Conservation (phyloP, 2,329 filamentous ascomycete species). For the Keithomyces neogunnii region DNA sequence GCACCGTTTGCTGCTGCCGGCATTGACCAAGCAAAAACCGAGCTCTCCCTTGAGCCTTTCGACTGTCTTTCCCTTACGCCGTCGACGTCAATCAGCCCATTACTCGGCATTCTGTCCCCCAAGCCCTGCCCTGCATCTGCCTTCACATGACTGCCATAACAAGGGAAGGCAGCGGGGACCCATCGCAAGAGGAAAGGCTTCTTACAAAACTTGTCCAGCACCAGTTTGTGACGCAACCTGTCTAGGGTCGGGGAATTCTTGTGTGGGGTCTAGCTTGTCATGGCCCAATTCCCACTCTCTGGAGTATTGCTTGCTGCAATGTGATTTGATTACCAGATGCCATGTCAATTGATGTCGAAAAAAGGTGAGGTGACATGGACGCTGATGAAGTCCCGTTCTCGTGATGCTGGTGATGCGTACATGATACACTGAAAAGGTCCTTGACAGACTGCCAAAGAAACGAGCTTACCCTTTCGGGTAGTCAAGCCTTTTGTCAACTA, state of each 20-base stretch:
- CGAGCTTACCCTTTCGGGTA: neutral
- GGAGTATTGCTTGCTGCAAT: neutral
- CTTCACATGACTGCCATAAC: no score
- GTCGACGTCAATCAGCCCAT: no score
- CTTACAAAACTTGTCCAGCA: neutral
- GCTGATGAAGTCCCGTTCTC: neutral
- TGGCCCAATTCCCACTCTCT: neutral
- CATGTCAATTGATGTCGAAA: neutral
- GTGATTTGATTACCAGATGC: neutral
- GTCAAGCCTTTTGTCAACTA: neutral
- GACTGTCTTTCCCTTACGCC: no score
- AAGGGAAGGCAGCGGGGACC: no score
- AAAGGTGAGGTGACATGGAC: neutral
- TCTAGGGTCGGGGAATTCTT: neutral
- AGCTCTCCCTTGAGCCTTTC: neutral
- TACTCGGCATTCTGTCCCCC: no score
- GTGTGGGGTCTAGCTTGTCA: neutral
- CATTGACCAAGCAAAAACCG: neutral
- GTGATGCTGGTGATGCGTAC: neutral
- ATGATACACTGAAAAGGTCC: neutral
- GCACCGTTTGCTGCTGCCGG: no score
- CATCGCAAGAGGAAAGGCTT: neutral
- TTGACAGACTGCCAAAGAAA: neutral
- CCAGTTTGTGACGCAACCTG: neutral
- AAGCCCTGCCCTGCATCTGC: no score